Evolutionary conservation across 1,284 basidiomycete genomes (phyloP).

Genomic region (Apiotrichum veenhuisii): DNA sequence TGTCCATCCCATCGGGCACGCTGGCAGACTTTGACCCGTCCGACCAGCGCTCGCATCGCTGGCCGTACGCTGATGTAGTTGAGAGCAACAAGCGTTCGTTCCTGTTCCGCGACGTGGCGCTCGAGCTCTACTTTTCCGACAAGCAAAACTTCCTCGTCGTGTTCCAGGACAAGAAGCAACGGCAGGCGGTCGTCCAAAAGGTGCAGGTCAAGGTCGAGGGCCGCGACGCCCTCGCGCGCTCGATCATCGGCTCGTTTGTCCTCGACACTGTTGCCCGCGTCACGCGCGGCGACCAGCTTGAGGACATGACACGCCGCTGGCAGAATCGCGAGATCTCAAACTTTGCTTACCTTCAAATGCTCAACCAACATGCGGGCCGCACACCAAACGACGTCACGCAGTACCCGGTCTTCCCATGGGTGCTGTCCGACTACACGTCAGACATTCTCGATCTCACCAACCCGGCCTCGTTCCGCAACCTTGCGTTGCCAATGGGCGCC

Average conservation of each 20-base stretch:
- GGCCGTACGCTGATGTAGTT: conserved; percentile 73
- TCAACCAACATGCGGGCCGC: conserved; percentile 85
- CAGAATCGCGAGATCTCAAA: conserved; percentile 84
- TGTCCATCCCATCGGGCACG: conserved; percentile 76
- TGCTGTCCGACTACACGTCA: conserved; percentile 80
- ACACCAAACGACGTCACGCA: conserved; percentile 90
- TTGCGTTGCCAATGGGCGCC: conserved; percentile 88
- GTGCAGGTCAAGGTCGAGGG: conserved; percentile 51
- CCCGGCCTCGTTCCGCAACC: conserved; percentile 62
- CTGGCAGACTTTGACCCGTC: conserved; percentile 71
- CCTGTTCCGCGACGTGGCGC: conserved; percentile 83
- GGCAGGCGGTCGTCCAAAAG: conserved; percentile 62
- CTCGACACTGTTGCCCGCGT: conserved; percentile 47
- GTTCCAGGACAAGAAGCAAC: conserved; percentile 65
- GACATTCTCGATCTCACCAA: conserved; percentile 66
- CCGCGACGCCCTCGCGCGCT: conserved; percentile 39
- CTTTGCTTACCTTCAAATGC: conserved; percentile 77
- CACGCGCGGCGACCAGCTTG: conserved; percentile 46
- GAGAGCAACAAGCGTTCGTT: conserved; percentile 77
- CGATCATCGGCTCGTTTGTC: conserved; percentile 47
- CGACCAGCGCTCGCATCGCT: conserved; percentile 67
- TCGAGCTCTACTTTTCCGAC: conserved; percentile 88
- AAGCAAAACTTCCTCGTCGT: conserved; percentile 76
- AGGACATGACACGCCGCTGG: conserved; percentile 60
- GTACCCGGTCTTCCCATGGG: conserved; percentile 88